These are phyloP conservation scores for Hypoxylon rubiginosum DNA, from an alignment of 2,329 filamentous ascomycete species.

Conservation along the genomic window DNA sequence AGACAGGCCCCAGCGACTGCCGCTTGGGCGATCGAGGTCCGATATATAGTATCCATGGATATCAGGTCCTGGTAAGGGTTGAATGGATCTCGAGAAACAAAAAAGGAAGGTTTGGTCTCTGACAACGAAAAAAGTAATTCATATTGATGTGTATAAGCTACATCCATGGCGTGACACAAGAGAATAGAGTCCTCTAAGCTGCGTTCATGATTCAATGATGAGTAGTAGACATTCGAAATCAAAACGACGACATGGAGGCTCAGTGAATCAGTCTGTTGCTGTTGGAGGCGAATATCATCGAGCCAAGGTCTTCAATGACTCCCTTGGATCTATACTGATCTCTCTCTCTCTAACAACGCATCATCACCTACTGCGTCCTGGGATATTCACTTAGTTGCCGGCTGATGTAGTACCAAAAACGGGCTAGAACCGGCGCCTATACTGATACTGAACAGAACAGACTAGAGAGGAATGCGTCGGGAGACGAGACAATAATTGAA, in stretches of 20 bases:
- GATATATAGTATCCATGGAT: constrained; percentile 41
- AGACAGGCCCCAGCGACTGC: constrained; percentile 51
- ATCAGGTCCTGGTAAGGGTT: constrained; percentile 6
- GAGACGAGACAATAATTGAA: constrained; percentile 12
- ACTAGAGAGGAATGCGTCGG: not conserved
- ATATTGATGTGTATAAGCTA: constrained; percentile 31
- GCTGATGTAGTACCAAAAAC: constrained; percentile 15
- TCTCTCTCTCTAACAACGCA: not conserved
- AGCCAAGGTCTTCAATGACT: constrained; percentile 15
- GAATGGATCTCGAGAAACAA: constrained; percentile 6
- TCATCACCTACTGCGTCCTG: not conserved
- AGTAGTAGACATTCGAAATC: not conserved
- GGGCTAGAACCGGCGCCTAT: constrained; percentile 14
- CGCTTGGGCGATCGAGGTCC: constrained; percentile 49
- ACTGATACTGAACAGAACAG: constrained; percentile 6
- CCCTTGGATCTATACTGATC: not conserved
- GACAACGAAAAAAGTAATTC: constrained; percentile 22
- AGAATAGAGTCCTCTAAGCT: constrained; percentile 10
- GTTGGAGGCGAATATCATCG: constrained; percentile 25
- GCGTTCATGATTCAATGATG: constrained; percentile 15
- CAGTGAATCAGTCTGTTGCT: constrained; percentile 18
- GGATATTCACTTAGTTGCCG: constrained; percentile 9
- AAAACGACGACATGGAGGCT: not conserved
- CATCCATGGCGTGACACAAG: constrained; percentile 31
- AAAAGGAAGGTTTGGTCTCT: constrained; percentile 19